phyloP scores from a whole-genome alignment of 176 grass and related monocot species.

The Oryza punctata region DNA sequence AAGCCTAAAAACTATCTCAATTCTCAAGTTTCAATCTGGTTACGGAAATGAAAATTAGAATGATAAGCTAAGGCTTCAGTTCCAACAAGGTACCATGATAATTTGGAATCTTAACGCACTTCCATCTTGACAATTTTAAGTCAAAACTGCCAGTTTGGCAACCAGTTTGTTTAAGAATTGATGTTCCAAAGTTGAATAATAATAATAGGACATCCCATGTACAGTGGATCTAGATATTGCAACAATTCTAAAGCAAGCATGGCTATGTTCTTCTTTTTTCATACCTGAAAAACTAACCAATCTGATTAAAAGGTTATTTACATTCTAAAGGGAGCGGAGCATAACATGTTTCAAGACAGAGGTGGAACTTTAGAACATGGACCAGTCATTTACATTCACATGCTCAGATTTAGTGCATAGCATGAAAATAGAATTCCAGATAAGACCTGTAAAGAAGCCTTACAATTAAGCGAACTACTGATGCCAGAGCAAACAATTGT shows the following conservation, averaged over 20 bases:
- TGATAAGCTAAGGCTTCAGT: neutral
- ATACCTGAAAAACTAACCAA: neutral
- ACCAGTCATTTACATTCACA: neutral
- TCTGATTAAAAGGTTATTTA: neutral
- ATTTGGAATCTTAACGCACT: neutral
- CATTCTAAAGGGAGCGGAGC: no score
- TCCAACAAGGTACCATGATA: neutral
- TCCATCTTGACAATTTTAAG: neutral
- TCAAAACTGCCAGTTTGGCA: neutral
- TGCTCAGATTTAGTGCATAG: neutral
- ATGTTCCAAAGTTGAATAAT: slow-evolving; percentile 14
- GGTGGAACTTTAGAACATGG: neutral
- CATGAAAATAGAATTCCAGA: neutral
- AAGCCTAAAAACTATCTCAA: neutral
- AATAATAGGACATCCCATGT: neutral
- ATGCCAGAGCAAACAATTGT: neutral
- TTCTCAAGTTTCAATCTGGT: neutral
- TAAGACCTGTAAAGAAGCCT: neutral
- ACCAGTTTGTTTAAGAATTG: neutral
- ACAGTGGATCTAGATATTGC: neutral
- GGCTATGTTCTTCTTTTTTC: neutral
- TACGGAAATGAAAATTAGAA: neutral
- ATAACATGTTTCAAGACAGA: neutral
- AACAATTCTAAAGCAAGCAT: neutral
- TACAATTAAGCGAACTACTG: neutral